Base-by-base conservation (phyloP, 1,139 yeast species). In the Blastobotrys indianensis region DNA sequence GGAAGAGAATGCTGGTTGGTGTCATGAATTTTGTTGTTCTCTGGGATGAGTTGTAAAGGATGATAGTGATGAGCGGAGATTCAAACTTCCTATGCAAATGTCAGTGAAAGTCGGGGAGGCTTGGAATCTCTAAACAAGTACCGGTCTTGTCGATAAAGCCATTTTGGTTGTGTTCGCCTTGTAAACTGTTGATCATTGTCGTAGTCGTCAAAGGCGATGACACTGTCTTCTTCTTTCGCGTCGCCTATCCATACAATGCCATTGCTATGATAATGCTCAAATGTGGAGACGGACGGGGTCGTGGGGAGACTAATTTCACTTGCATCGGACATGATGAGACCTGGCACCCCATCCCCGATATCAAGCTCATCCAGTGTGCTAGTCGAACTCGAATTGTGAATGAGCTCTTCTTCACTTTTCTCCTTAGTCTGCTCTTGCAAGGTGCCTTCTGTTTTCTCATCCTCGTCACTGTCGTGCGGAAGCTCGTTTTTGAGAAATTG, bases 201-300 rank as follows among this genome's bases (percentile, higher is more conserved):
- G 12, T 34, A 25, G 28, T 34, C 39, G 28, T 34, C 39, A 35
- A 34, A 41, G 13, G n/a, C n/a, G n/a, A n/a, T n/a, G n/a, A 34
- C 25, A 10, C 35, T n/a, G 12, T 41, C 20, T 16, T 17, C 28
- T 10, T 17, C 39, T 6, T 25, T 15, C 4, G 16, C 40, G 12
- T 35, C 45, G 35, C 45, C 45, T 15, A 41, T 40, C 40, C 40
- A 41, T 12, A 41, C 37, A 25, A 41, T 28, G 11, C 45, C 45
- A 11, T 29, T 39, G 13, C 20, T n/a, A 4, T 15, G 30, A 25
- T 17, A 37, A 11, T 39, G 31, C n/a, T 40, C 38, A 31, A 41
- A 41, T 13, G 25, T 35, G 9, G 15, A 37, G 13, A 15, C 12
- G 16, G 28, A 12, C 4, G 45, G 45, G 5, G 45, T 41, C 17